Evolutionary conservation across 139 green algal genomes (phyloP), one percentile per base, ranked within the genome.

Genomic region (Volvox africanus): DNA sequence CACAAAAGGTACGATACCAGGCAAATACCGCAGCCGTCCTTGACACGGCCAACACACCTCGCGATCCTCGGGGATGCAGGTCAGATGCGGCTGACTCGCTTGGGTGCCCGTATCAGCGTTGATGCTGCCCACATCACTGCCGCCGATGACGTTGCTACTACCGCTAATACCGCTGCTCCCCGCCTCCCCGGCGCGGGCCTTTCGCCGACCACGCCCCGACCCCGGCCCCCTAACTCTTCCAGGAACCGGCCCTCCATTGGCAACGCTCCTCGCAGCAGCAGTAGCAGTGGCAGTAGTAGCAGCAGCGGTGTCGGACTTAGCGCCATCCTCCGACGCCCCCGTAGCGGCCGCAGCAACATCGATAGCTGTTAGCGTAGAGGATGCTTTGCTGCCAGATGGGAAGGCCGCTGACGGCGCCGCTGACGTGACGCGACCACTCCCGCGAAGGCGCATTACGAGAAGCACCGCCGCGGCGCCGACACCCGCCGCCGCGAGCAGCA

Each of bases 401-500:
- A 16, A 37, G 37, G 30, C 62, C 20, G 44, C 62, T 33, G 88
- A 13, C 50, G 33, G 20, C 73, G 86, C 71, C 28, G 26, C 61
- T 30, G 86, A 37, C 73, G 9, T 17, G 30, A 20, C 33, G 61
- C 71, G 50, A 32, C 44, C 44, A 9, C 44, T 55, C 44, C 69
- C 55, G 9, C 68, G 89, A 32, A 89, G n/a, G 35, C 75, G 65
- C 28, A 88, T 9, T 35, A 93, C 90, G 20, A 92, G 24, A 5
- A 82, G 26, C 44, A 89, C 85, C 16, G 69, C 85, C 44, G 44
- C 85, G 30, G 85, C 85, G 5, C 85, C 85, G 11, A 75, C 36
- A 3, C 55, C 68, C 14, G 62, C 85, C 62, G 69, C 85, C 22
- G 44, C 85, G 55, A 78, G 30, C 50, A 77, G 55, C 37, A 77